Base-by-base conservation (phyloP, 768 basidiomycete genomes). In the Nidula microcarpa region DNA sequence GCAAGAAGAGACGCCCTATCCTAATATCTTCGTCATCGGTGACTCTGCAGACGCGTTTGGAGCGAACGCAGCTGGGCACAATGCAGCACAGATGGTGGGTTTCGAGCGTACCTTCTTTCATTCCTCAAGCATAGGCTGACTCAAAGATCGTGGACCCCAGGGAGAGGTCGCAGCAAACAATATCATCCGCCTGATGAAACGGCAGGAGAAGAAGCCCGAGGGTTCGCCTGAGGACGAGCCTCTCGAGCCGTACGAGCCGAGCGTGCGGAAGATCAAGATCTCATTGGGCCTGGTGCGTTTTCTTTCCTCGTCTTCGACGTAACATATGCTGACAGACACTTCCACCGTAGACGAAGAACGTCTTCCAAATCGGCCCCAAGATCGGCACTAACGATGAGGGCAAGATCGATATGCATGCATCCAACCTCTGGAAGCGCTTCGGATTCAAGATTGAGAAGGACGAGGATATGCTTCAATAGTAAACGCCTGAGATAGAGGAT, bases 31-130 rank as follows among this genome's bases (percentile, higher is more conserved):
- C 59, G 84, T 76, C 7, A 65, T 85, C 5, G 85, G 85, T 6
- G 85, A 87, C 51, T 74, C 77, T 0, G 84, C 84, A 0, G 82
- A 86, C 61, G 82, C 82, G 5, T 85, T 84, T 53, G 83, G 83
- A 5, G 85, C 84, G 0, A 76, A 80, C 17, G 74, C 80, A 18
- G 84, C 85, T 9, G 85, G 82, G 0, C 79, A 84, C 55, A 82
- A 70, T 33, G 80, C 82, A 2, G 78, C 79, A 59, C 72, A 68
- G 36, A 81, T 83, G 69, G 76, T 73, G 13, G 43, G 52, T 51
- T 7, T 14, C 39, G 39, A 4, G 44, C 18, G 16, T 33, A 43
- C 10, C 11, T 16, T 55, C 11, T 36, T n/a, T 35, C 8, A 4
- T 44, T 30, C 23, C 3, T 4, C 23, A 30, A 30, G 23, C 23